Evolutionary conservation across 2,329 filamentous ascomycete species (phyloP).

Genomic region (Berkeleyomyces rouxiae): DNA sequence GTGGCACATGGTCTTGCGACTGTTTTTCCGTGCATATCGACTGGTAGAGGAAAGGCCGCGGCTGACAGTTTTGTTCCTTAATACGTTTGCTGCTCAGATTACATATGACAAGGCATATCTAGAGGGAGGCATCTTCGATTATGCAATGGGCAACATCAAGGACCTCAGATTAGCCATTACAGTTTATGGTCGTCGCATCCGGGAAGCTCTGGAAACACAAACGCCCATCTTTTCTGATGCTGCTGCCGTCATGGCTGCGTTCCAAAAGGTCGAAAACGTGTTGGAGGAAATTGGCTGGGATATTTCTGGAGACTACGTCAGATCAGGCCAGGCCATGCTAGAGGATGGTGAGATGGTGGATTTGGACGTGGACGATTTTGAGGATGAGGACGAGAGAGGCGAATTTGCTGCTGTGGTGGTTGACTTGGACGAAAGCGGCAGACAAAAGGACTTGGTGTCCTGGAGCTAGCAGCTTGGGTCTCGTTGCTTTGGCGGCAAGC

Average conservation of each 20-base stretch:
- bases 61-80: conserved; percentile 31
- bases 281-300: conserved; percentile 40
- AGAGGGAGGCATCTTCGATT: conserved; percentile 28
- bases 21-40: conserved; percentile 34
- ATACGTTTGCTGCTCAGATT: conserved; percentile 37
- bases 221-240: conserved; percentile 23
- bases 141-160: conserved; percentile 19
- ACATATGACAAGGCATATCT: conserved; percentile 34
- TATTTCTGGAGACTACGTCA: conserved; percentile 31
- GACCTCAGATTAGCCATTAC: conserved; percentile 32
- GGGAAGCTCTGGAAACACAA: conserved; percentile 26
- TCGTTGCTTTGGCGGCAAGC: neutral
- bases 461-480: conserved; percentile 21
- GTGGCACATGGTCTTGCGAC: conserved; percentile 36
- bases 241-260: conserved; percentile 29
- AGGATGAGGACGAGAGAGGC: conserved; percentile 36
- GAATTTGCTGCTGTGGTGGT: conserved; percentile 38
- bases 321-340: conserved; percentile 31
- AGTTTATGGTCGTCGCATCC: conserved; percentile 37
- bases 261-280: conserved; percentile 29
- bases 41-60: conserved; percentile 28
- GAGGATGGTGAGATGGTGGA: conserved; percentile 36
- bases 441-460: conserved; percentile 34
- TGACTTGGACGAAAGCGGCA: conserved; percentile 34
- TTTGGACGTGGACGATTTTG: conserved; percentile 31